Conservation (phyloP, 108 stramenopile species). For the Cylindrotheca fusiformis region DNA sequence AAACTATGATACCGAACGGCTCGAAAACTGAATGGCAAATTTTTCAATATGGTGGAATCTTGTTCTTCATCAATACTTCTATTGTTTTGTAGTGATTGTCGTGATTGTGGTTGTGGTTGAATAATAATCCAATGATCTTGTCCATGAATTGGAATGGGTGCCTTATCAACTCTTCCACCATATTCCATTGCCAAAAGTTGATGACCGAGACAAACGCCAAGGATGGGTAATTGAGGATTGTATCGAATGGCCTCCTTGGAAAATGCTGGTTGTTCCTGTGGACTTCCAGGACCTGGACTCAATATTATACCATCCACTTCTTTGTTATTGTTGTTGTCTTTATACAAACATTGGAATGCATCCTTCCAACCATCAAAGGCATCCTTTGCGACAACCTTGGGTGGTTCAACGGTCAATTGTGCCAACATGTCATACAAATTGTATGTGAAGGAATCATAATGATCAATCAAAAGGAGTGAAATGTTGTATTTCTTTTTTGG, state of each 20-base stretch:
- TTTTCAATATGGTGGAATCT: slow-evolving; percentile 31
- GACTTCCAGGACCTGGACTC: slow-evolving; percentile 90
- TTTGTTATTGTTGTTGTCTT: no score
- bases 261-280: slow-evolving; percentile 73
- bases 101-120: not conserved
- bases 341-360: not conserved
- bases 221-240: slow-evolving; percentile 62
- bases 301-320: slow-evolving; percentile 76
- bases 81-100: not conserved
- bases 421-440: slow-evolving; percentile 87
- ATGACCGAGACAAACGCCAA: slow-evolving; percentile 95
- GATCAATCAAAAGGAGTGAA: slow-evolving; percentile 85
- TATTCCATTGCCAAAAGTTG: slow-evolving; percentile 81
- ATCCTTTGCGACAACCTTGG: slow-evolving; percentile 85
- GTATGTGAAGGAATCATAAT: slow-evolving; percentile 97
- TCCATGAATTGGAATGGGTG: slow-evolving; percentile 85
- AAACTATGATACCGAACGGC: slow-evolving; percentile 97
- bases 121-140: slow-evolving; percentile 61
- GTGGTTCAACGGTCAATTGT: slow-evolving; percentile 64
- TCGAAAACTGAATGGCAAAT: slow-evolving; percentile 37
- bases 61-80: not conserved
- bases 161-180: slow-evolving; percentile 44
- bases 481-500: slow-evolving; percentile 40
- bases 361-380: slow-evolving; percentile 9
- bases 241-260: slow-evolving; percentile 50